A percentile compares a stretch with the other conserved stretches of the same genome.
Conservation (phyloP, 352 stramenopile genomes). For the Phytophthora pinifolia region DNA sequence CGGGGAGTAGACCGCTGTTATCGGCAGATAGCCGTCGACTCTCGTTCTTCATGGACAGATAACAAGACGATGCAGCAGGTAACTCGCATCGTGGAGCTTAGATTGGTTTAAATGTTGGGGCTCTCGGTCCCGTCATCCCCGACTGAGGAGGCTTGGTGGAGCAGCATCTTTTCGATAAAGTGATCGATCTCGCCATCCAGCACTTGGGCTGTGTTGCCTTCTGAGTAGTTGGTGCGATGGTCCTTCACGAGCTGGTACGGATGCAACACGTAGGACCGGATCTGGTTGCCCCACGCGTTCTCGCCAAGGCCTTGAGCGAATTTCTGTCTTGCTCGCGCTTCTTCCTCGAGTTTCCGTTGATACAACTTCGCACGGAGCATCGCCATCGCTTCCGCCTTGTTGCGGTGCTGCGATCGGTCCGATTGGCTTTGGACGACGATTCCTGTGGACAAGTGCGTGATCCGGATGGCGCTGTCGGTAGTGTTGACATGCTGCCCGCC, state of each 20-base stretch:
- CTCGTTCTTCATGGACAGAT: conserved; percentile 36
- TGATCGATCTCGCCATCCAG: conserved; percentile 90
- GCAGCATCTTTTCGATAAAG: conserved; percentile 80
- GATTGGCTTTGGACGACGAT: conserved; percentile 94
- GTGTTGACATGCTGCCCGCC: conserved; percentile 98
- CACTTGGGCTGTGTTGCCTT: conserved; percentile 83
- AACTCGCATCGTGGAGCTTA: too few species aligned
- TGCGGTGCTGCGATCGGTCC: conserved; percentile 93
- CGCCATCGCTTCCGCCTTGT: conserved; percentile 93
- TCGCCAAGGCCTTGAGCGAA: conserved; percentile 71
- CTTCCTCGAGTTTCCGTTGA: conserved; percentile 63
- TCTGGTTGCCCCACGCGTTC: conserved; percentile 87
- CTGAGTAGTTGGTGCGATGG: conserved; percentile 91
- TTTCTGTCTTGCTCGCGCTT: conserved; percentile 44
- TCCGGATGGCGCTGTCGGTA: conserved; percentile 95
- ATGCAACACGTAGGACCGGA: conserved; percentile 97
- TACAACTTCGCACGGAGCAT: conserved; percentile 76
- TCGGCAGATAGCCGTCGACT: conserved; percentile 20
- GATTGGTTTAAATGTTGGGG: conserved; percentile 12
- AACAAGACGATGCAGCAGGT: neutral
- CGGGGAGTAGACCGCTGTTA: conserved; percentile 20
- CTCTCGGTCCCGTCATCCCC: neutral
- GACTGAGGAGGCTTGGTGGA: conserved; percentile 31
- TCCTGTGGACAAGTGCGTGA: conserved; percentile 94
- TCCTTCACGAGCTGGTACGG: conserved; percentile 99